Base-by-base conservation (phyloP, 257 asterid species). In the Craterostigma plantagineum region DNA sequence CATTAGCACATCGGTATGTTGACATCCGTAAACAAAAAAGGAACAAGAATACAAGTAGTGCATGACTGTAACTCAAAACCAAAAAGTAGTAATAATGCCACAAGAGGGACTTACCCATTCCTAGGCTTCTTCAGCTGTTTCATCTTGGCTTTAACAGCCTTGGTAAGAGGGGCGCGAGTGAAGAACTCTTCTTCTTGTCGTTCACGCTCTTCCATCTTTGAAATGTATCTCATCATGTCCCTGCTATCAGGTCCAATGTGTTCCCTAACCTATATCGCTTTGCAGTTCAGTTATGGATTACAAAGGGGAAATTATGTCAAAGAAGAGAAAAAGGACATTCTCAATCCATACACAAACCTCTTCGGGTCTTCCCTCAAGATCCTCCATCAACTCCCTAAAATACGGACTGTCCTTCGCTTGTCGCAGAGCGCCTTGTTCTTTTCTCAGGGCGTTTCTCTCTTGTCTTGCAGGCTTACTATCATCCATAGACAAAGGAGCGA, bases 351-450 rank as follows among this genome's bases (percentile, higher is more conserved):
- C 14, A 66, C 63, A n/a, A 48, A 51, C 95, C 71, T 87, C 97
- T 62, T 79, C 85, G 8, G 97, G 97, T 56, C 59, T 87, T 52
- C 85, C 97, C 66, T 81, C 85, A 14, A 69, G 46, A 36, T 82
- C 82, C 67, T 82, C 42, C 62, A 82, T 51, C 43, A 87, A 54
- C 15, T 74, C 90, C 57, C 69, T 65, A 53, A 82, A 53, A 63
- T 63, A 79, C 46, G 54, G 63, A 52, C 77, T 76, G 55, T 61
- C 73, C 16, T 58, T 70, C 13, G 85, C 65, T 54, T 51, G 58
- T 18, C 83, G 68, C 36, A 64, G 14, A 42, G 34, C 43, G 53
- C 63, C 70, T 34, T 60, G 34, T 34, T 82, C 97, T 61, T 57
- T 82, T 56, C 95, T 76, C 61, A 44, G 6, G 34, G 79, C 75